These are phyloP conservation scores for Aureobasidium vineae DNA, from an alignment of 2,329 filamentous ascomycete species.

Conservation along the genomic window DNA sequence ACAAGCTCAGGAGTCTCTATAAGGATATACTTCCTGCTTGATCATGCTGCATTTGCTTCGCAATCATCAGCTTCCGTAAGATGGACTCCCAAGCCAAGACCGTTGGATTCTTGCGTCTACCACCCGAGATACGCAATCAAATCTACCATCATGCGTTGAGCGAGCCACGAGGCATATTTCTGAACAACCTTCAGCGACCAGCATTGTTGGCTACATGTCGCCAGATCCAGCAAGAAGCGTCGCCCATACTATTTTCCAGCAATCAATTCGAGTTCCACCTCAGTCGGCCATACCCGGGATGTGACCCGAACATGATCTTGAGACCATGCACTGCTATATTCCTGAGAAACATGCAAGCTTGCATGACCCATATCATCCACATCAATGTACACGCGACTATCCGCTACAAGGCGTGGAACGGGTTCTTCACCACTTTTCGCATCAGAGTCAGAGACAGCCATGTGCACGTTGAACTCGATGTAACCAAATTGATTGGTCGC, in stretches of 20 bases:
- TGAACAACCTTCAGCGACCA: background rate
- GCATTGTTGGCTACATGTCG: background rate
- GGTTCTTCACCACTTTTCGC: background rate
- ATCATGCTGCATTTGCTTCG: background rate
- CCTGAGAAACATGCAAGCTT: background rate
- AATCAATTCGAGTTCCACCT: background rate
- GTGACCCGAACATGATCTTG: background rate
- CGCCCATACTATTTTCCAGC: slow-evolving; percentile 3
- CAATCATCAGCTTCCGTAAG: background rate
- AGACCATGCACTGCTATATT: background rate
- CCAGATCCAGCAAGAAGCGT: background rate
- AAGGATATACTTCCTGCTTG: too few species aligned
- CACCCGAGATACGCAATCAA: slow-evolving; percentile 7
- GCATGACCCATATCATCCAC: background rate
- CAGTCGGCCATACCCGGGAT: background rate
- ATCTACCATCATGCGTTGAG: slow-evolving; percentile 1
- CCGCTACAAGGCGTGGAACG: background rate
- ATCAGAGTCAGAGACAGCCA: background rate
- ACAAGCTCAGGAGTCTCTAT: background rate
- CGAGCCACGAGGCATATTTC: slow-evolving; percentile 1
- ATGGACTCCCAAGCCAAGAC: slow-evolving; percentile 1
- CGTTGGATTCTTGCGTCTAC: background rate
- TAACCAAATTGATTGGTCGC: background rate
- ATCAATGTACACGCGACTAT: slow-evolving; percentile 9
- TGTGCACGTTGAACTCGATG: slow-evolving; percentile 2